These are phyloP conservation scores for Trametes versicolor DNA, from an alignment of 1,284 basidiomycete genomes.

Conservation along the genomic window DNA sequence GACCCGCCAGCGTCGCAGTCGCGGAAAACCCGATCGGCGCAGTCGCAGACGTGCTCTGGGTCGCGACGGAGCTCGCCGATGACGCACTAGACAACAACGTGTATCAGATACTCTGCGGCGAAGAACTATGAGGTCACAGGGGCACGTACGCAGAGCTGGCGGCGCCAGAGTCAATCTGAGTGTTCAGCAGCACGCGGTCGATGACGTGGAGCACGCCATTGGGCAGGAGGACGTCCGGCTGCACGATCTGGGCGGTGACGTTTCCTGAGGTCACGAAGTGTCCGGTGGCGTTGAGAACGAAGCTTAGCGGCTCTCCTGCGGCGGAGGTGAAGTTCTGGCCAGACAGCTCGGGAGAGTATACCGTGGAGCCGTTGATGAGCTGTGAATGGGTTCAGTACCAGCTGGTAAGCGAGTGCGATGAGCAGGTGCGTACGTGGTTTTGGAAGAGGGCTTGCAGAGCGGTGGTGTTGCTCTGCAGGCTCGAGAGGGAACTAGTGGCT, in stretches of 20 bases:
- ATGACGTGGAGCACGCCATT: slow-evolving; percentile 84
- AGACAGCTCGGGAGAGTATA: slow-evolving; percentile 68
- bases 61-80: slow-evolving; percentile 39
- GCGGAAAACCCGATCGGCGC: slow-evolving; percentile 36
- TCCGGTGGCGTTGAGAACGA: slow-evolving; percentile 68
- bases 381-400: slow-evolving; percentile 37
- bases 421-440: slow-evolving; percentile 64
- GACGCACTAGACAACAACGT: slow-evolving; percentile 23
- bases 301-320: slow-evolving; percentile 64
- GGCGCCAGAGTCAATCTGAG: slow-evolving; percentile 55
- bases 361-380: slow-evolving; percentile 74
- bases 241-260: slow-evolving; percentile 65
- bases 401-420: neutral
- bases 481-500: slow-evolving; percentile 45
- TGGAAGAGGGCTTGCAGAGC: slow-evolving; percentile 57
- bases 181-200: slow-evolving; percentile 69
- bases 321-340: slow-evolving; percentile 60
- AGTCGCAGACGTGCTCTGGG: slow-evolving; percentile 32
- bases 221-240: slow-evolving; percentile 68
- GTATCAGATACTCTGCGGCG: neutral
- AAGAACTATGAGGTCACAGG: neutral
- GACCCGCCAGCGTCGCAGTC: slow-evolving; percentile 23
- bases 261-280: slow-evolving; percentile 66
- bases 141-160: slow-evolving; percentile 65
- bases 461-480: slow-evolving; percentile 56